Evolutionary conservation across 2,329 filamentous ascomycete genomes (phyloP).

Genomic region (Chaetomium globosum): DNA sequence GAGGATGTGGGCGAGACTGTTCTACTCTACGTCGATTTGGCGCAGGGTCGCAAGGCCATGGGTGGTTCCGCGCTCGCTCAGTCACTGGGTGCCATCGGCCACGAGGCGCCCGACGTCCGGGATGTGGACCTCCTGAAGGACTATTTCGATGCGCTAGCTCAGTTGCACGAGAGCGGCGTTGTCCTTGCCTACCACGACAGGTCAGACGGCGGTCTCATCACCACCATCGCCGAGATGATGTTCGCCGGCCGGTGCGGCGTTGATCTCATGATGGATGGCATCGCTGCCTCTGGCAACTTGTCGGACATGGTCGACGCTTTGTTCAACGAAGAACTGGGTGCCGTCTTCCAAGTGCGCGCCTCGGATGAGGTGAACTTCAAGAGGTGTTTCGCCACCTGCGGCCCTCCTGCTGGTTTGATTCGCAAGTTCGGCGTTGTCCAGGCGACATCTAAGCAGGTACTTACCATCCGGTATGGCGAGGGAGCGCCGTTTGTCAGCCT

Average conservation of each 20-base stretch:
- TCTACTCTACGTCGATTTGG: conserved; percentile 88
- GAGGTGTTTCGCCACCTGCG: conserved; percentile 86
- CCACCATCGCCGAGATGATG: conserved; percentile 94
- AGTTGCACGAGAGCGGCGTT: conserved; percentile 60
- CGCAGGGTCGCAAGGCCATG: conserved; percentile 75
- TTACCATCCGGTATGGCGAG: conserved; percentile 73
- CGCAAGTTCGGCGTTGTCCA: conserved; percentile 81
- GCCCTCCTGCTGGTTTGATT: conserved; percentile 78
- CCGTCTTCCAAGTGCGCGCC: conserved; percentile 91
- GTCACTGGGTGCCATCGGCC: conserved; percentile 80
- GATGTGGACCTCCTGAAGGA: conserved; percentile 80
- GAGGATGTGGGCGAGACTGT: conserved; percentile 89
- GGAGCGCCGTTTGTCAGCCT: conserved; percentile 67
- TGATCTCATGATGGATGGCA: conserved; percentile 78
- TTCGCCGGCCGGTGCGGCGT: conserved; percentile 91
- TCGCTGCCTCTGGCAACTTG: conserved; percentile 63
- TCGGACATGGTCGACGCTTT: conserved; percentile 72
- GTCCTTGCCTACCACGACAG: conserved; percentile 94
- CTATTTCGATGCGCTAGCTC: conserved; percentile 82
- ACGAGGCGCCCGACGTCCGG: conserved; percentile 82
- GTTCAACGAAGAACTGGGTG: conserved; percentile 95
- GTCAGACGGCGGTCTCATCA: conserved; percentile 89
- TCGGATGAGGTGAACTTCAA: conserved; percentile 82
- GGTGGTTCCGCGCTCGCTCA: conserved; percentile 92
- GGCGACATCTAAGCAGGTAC: conserved; percentile 68